A percentile compares a stretch with the other conserved stretches of the same genome.
Evolutionary conservation across 345 rosid genomes (phyloP).

Genomic region (Mallotus nudiflorus): DNA sequence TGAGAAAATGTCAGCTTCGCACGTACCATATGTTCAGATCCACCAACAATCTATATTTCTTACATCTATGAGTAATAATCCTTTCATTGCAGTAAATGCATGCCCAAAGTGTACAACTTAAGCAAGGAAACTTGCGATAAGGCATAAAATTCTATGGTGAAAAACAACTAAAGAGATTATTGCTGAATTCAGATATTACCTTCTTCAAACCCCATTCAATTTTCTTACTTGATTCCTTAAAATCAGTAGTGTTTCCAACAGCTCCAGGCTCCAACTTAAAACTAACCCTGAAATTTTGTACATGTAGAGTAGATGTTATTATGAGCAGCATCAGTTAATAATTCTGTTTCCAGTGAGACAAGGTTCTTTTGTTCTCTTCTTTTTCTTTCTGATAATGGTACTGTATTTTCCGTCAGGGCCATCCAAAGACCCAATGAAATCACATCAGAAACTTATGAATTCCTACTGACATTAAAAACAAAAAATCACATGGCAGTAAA

Average conservation of each 20-base stretch:
- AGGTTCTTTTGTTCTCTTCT: background rate
- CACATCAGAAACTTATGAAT: background rate
- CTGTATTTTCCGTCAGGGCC: background rate
- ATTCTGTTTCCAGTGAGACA: background rate
- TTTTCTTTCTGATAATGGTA: background rate
- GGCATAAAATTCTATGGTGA: slow-evolving; percentile 2
- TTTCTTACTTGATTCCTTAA: slow-evolving; percentile 77
- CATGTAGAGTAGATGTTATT: background rate
- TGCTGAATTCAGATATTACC: slow-evolving; percentile 38
- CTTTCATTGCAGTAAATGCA: background rate
- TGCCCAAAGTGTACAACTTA: background rate
- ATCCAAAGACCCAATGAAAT: no score
- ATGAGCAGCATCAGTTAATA: background rate
- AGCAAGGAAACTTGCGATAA: no score
- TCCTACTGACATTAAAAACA: background rate
- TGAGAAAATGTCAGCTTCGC: slow-evolving; percentile 94
- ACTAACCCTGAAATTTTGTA: slow-evolving; percentile 51
- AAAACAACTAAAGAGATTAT: background rate
- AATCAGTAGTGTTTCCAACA: slow-evolving; percentile 80
- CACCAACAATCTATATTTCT: slow-evolving; percentile 74
- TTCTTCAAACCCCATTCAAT: slow-evolving; percentile 94
- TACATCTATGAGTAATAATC: slow-evolving; percentile 10
- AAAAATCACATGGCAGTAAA: no score
- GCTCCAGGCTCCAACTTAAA: slow-evolving; percentile 86
- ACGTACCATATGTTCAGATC: slow-evolving; percentile 80